These are phyloP conservation scores for Canavalia gladiata DNA, from an alignment of 306 rosid genomes.

Conservation along the genomic window DNA sequence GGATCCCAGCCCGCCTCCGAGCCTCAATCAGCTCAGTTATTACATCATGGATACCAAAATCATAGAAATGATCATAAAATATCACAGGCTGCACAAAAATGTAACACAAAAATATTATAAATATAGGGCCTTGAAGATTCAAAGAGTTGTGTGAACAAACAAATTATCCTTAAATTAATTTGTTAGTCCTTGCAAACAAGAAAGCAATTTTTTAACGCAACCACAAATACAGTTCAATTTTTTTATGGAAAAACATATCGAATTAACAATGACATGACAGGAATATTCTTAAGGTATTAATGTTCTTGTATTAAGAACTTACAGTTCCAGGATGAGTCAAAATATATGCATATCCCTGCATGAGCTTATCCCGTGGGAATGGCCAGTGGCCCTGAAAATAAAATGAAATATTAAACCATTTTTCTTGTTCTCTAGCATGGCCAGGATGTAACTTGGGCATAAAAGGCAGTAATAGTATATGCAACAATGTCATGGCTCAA, in stretches of 20 bases:
- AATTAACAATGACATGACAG: not conserved
- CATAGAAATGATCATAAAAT: conserved; percentile 81
- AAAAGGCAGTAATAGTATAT: conserved; percentile 9
- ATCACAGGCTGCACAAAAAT: conserved; percentile 66
- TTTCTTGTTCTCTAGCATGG: conserved; percentile 38
- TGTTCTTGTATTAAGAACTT: conserved; percentile 50
- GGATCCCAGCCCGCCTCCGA: conserved; percentile 73
- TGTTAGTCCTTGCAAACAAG: conserved; percentile 4
- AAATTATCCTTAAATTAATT: conserved; percentile 13
- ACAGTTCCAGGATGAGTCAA: conserved; percentile 90
- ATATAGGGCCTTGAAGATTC: not conserved
- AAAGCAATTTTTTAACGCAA: not conserved
- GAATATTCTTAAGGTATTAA: not conserved
- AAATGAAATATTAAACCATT: conserved; percentile 43
- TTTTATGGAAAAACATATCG: not conserved
- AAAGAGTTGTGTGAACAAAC: not conserved
- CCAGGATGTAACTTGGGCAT: conserved; percentile 33
- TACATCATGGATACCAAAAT: conserved; percentile 72
- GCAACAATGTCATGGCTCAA: conserved; percentile 27
- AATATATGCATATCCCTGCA: conserved; percentile 84
- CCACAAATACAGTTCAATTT: conserved; percentile 1
- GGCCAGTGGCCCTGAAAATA: conserved; percentile 85
- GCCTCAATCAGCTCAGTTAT: conserved; percentile 72
- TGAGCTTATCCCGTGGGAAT: conserved; percentile 82
- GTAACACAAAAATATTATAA: not conserved